Evolutionary conservation across 108 stramenopile species (phyloP), one percentile per base, ranked within the genome.

Genomic region (Cylindrotheca fusiformis): DNA sequence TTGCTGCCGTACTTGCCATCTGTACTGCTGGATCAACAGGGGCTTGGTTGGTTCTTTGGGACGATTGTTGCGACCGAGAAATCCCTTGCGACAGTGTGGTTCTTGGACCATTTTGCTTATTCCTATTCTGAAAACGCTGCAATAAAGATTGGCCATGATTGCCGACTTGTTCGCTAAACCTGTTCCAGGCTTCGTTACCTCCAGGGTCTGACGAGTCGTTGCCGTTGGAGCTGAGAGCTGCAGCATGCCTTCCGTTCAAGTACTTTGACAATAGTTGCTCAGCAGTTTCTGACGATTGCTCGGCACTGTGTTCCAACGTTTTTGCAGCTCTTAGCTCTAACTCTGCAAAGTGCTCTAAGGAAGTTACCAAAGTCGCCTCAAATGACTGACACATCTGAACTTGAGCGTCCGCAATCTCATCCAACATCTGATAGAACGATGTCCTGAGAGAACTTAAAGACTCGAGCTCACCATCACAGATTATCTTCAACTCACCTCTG

Each of bases 401-500:
- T 51, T 94, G 93, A 1, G 89, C 87, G 64, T 84, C 76, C 17
- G 93, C 87, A 32, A 91, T 73, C 59, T 88, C 87, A 33, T 94
- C 90, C 41, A 93, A 65, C 45, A 81, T 77, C 82, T 83, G 51
- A 20, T 27, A 58, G 0, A 33, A 52, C 23, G 17, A 1, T n/a
- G n/a, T n/a, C n/a, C n/a, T n/a, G n/a, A n/a, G n/a, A n/a, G n/a
- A n/a, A n/a, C n/a, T n/a, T n/a, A n/a, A n/a, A n/a, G n/a, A n/a
- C n/a, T n/a, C n/a, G n/a, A n/a, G 44, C 44, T 12, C 44, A 44
- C 44, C 44, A 44, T 14, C 1, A 26, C 27, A 14, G 22, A 5
- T 51, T 44, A 44, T 44, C 8, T 14, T 55, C 25, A 31, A 52
- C 82, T 67, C 63, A 92, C 87, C 25, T 79, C 75, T 14, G 82